These are phyloP conservation scores for Suillus weaverae DNA, from an alignment of 768 basidiomycete species.

Conservation along the genomic window DNA sequence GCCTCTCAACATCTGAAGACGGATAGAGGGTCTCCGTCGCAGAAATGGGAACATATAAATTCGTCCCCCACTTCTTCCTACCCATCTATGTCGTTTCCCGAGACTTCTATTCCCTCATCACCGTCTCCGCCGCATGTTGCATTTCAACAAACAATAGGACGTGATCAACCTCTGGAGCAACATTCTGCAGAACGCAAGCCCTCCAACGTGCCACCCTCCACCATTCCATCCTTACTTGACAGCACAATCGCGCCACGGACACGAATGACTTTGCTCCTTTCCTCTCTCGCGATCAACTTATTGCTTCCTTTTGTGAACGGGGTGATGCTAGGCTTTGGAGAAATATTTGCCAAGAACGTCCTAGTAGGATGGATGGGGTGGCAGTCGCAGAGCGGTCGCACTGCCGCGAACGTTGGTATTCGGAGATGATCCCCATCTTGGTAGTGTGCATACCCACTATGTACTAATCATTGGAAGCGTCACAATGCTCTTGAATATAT, in stretches of 20 bases:
- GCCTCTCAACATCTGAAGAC: conserved; percentile 32
- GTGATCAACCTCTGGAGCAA: conserved; percentile 30
- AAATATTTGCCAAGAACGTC: conserved; percentile 86
- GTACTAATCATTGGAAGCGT: not conserved
- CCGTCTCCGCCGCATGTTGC: conserved; percentile 31
- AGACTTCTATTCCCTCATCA: conserved; percentile 54
- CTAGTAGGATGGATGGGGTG: conserved; percentile 54
- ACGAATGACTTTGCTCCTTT: conserved; percentile 57
- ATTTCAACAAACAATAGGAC: conserved; percentile 17
- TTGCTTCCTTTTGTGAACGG: conserved; percentile 89
- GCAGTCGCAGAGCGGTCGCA: conserved; percentile 30
- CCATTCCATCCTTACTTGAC: conserved; percentile 73
- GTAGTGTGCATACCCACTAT: not conserved
- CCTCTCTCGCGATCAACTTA: conserved; percentile 81
- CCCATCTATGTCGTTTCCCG: conserved; percentile 80
- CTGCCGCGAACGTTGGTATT: conserved; percentile 26
- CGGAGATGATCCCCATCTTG: conserved; percentile 15
- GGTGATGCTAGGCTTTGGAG: conserved; percentile 95
- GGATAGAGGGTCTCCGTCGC: conserved; percentile 35
- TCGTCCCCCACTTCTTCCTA: conserved; percentile 61
- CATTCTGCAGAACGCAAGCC: conserved; percentile 23
- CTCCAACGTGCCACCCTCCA: conserved; percentile 39
- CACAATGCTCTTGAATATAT: not conserved
- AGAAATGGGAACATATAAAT: conserved; percentile 76
- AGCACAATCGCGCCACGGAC: conserved; percentile 58